A percentile compares a stretch with the other conserved stretches of the same genome.
These are phyloP conservation scores for Botryotinia convoluta DNA, from an alignment of 2,329 filamentous ascomycete species.

Conservation along the genomic window DNA sequence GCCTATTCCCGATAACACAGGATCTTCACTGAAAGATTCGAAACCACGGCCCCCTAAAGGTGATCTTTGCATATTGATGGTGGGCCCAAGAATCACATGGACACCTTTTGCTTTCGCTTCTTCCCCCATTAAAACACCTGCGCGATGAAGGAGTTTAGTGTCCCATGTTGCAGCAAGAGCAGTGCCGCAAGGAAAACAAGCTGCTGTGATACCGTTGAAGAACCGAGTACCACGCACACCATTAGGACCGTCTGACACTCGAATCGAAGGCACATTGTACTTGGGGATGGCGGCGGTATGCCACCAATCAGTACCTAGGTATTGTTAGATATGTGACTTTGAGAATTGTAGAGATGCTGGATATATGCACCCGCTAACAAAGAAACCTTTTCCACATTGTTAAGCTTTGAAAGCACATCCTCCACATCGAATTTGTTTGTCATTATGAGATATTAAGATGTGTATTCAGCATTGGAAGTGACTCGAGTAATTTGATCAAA, in stretches of 20 bases:
- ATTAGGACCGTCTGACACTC: conserved; percentile 40
- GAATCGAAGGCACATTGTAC: conserved; percentile 37
- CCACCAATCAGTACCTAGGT: conserved; percentile 38
- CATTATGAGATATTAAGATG: background rate
- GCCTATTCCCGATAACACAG: conserved; percentile 54
- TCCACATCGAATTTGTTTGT: conserved; percentile 48
- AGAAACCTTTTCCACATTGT: conserved; percentile 51
- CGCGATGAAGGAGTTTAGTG: conserved; percentile 57
- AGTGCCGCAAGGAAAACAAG: conserved; percentile 46
- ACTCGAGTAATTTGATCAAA: background rate
- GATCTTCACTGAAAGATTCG: conserved; percentile 58
- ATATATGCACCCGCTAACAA: conserved; percentile 46
- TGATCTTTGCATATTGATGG: conserved; percentile 60
- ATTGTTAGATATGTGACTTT: conserved; percentile 21
- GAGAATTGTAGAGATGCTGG: background rate
- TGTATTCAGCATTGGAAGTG: background rate
- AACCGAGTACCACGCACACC: conserved; percentile 39
- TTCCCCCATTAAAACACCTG: conserved; percentile 63
- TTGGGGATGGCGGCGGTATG: conserved; percentile 37
- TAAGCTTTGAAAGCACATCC: conserved; percentile 53
- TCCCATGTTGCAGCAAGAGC: conserved; percentile 64
- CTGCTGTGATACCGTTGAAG: conserved; percentile 44
- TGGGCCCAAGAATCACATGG: conserved; percentile 58
- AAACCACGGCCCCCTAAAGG: conserved; percentile 60
- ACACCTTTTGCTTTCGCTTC: conserved; percentile 66